Evolutionary conservation across 164 flowering plant genomes (phyloP).

Genomic region (Magnolia officinalis): DNA sequence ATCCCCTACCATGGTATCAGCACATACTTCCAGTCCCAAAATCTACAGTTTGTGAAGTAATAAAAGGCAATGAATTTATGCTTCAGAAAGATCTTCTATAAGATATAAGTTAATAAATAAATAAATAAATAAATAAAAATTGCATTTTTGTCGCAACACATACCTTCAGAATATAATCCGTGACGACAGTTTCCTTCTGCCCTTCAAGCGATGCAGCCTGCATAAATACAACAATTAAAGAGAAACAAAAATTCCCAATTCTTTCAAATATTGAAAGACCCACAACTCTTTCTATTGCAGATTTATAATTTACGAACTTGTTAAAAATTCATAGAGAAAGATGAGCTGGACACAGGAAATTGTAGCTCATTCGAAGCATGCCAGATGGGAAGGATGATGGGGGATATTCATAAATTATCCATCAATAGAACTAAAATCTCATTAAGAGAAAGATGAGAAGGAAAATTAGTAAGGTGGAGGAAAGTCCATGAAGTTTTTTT

Average conservation of each 20-base stretch:
- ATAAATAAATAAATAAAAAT: not conserved
- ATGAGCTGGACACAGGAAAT: not conserved
- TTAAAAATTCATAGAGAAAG: no score
- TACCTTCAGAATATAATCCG: slow-evolving; percentile 28
- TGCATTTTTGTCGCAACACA: not conserved
- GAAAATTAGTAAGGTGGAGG: no score
- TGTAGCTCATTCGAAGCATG: not conserved
- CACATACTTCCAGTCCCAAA: slow-evolving; percentile 27
- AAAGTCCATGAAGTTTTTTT: no score
- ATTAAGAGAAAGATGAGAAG: no score
- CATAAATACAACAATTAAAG: slow-evolving; percentile 14
- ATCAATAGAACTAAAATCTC: not conserved
- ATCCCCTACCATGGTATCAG: slow-evolving; percentile 30
- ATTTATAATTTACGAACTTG: no score
- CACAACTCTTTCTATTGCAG: no score
- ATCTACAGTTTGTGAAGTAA: slow-evolving; percentile 14
- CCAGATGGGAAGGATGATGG: not conserved
- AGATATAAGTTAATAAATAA: not conserved
- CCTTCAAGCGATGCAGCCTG: slow-evolving; percentile 30
- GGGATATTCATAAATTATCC: not conserved
- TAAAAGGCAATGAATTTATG: not conserved
- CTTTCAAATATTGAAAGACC: not conserved
- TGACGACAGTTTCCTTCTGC: slow-evolving; percentile 22
- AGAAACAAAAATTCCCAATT: slow-evolving; percentile 4
- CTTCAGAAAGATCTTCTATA: not conserved